Evolutionary conservation across 768 basidiomycete genomes (phyloP).

Genomic region (Hydnum rufescens): DNA sequence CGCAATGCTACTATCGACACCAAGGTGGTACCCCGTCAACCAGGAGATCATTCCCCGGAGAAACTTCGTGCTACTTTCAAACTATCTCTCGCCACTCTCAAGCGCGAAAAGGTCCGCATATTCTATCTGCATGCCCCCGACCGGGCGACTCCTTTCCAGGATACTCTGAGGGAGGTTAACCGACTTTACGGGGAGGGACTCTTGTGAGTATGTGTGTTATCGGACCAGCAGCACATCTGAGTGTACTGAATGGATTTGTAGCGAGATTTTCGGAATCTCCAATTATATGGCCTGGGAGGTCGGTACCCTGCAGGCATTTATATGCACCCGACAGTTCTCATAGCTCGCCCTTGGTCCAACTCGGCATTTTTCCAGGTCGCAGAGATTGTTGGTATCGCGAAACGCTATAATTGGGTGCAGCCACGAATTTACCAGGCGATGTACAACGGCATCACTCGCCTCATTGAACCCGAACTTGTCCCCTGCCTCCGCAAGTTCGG

Average conservation of each 20-base stretch:
- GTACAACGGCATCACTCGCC: constrained; percentile 10
- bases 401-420: constrained; percentile 26
- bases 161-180: constrained; percentile 28
- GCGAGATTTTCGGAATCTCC: constrained; percentile 23
- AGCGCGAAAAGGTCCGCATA: constrained; percentile 13
- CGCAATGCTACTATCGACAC: constrained; percentile 27
- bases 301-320: neutral
- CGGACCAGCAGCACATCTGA: neutral
- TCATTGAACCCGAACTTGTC: constrained; percentile 10
- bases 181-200: constrained; percentile 32
- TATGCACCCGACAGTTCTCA: constrained; percentile 1
- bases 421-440: constrained; percentile 28
- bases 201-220: constrained; percentile 17
- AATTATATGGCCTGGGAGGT: constrained; percentile 26
- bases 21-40: constrained; percentile 19
- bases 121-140: constrained; percentile 30
- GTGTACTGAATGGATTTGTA: neutral
- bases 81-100: constrained; percentile 4
- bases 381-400: constrained; percentile 25
- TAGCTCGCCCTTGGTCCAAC: constrained; percentile 6
- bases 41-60: constrained; percentile 7
- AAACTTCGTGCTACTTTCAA: constrained; percentile 7
- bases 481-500: constrained; percentile 10
- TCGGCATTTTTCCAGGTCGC: constrained; percentile 20
- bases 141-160: constrained; percentile 26